Conservation (phyloP, 2,329 filamentous ascomycete genomes). For the Bipolaris victoriae region DNA sequence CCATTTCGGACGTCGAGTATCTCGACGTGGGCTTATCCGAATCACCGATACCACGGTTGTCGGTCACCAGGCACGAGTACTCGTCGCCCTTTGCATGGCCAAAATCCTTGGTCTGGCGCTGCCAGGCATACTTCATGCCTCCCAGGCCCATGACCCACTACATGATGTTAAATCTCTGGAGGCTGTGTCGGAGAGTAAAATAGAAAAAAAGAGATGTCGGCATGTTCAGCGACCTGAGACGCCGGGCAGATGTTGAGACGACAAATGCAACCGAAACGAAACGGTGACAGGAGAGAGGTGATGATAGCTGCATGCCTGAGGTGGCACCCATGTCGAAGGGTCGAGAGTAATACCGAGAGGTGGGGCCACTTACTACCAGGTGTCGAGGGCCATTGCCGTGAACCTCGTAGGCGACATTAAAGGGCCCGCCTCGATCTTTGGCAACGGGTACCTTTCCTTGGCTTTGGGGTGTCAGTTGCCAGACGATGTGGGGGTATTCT, state of each 20-base stretch:
- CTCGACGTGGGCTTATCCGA: constrained; percentile 76
- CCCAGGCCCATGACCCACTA: constrained; percentile 85
- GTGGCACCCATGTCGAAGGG: constrained; percentile 23
- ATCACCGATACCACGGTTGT: constrained; percentile 84
- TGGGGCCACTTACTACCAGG: constrained; percentile 67
- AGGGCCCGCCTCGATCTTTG: constrained; percentile 72
- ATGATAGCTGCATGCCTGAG: constrained; percentile 15
- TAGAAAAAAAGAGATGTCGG: constrained; percentile 1
- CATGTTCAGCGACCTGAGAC: constrained; percentile 37
- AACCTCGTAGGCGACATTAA: constrained; percentile 79
- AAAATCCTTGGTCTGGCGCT: constrained; percentile 82
- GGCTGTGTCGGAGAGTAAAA: background rate
- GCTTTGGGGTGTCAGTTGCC: constrained; percentile 70
- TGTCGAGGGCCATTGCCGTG: constrained; percentile 76
- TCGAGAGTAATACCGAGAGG: constrained; percentile 17
- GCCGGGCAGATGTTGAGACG: constrained; percentile 39
- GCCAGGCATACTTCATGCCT: constrained; percentile 72
- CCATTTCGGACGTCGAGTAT: constrained; percentile 87
- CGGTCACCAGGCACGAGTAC: constrained; percentile 77
- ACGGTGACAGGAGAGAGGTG: constrained; percentile 27
- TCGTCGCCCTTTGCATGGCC: constrained; percentile 70
- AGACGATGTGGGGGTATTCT: constrained; percentile 70
- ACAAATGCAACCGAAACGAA: constrained; percentile 47
- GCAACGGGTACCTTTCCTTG: constrained; percentile 69
- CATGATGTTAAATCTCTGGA: constrained; percentile 20